A percentile compares a stretch with the other conserved stretches of the same genome.
Conservation (phyloP, 306 rosid species). For the Macrotyloma uniflorum region DNA sequence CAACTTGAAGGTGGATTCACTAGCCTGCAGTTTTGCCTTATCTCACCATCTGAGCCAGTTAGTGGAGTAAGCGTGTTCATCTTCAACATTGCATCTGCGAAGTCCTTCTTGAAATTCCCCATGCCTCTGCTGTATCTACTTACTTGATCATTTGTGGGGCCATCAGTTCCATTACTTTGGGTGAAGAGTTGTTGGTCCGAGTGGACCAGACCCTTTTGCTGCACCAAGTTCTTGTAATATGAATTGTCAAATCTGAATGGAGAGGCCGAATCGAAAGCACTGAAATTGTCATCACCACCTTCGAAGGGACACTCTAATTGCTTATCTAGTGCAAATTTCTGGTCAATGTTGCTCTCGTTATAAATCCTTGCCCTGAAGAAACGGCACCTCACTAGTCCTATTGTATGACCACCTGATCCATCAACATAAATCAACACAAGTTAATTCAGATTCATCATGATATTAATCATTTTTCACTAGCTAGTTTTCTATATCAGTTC, state of each 20-base stretch:
- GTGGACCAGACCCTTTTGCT: constrained; percentile 34
- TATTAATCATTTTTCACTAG: too few species aligned
- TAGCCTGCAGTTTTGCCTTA: constrained; percentile 25
- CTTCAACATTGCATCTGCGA: constrained; percentile 52
- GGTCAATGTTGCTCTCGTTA: constrained; percentile 48
- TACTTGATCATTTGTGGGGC: constrained; percentile 38
- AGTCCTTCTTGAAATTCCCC: constrained; percentile 42
- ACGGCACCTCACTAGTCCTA: constrained; percentile 41
- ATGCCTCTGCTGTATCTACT: constrained; percentile 15
- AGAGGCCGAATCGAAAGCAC: constrained; percentile 14
- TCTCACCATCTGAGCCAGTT: constrained; percentile 36
- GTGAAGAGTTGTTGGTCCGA: constrained; percentile 50
- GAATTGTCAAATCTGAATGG: constrained; percentile 2
- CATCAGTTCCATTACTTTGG: not conserved
- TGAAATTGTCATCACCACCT: constrained; percentile 27
- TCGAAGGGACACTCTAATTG: constrained; percentile 39
- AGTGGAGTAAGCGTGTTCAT: constrained; percentile 36
- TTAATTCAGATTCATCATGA: too few species aligned
- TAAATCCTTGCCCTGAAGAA: constrained; percentile 39
- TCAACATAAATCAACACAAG: too few species aligned
- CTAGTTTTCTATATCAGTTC: too few species aligned
- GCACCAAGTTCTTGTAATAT: constrained; percentile 38
- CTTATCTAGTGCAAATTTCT: constrained; percentile 16
- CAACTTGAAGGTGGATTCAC: not conserved
- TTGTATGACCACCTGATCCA: constrained; percentile 45